Percentiles rank a stretch among this genome's conserved stretches.
phyloP scores from a whole-genome alignment of 1,139 yeast species.

The Taiozyma sp. region DNA sequence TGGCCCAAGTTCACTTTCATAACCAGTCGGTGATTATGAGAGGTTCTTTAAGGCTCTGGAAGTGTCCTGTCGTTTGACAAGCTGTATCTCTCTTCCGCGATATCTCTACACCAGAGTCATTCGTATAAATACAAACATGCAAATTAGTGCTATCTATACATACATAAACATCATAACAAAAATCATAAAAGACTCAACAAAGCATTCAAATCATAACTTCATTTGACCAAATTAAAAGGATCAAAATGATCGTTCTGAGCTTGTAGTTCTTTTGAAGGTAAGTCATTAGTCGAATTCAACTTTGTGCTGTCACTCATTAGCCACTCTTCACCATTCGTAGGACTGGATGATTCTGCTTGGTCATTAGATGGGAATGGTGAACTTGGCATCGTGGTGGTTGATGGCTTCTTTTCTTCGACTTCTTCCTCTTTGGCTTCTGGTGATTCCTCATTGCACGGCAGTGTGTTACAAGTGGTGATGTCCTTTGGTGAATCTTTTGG shows the following conservation, averaged over 20 bases:
- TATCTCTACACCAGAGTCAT: too few species aligned
- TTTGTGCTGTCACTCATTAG: conserved; percentile 1
- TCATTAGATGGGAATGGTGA: conserved; percentile 11
- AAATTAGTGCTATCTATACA: background rate
- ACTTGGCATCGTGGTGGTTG: conserved; percentile 18
- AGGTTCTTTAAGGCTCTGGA: too few species aligned
- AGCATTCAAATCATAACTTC: background rate
- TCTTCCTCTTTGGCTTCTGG: conserved; percentile 11
- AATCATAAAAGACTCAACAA: background rate
- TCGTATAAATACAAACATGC: background rate
- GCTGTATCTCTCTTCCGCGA: too few species aligned
- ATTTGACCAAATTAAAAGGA: background rate
- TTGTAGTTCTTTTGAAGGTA: background rate
- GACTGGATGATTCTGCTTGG: background rate
- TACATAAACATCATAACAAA: background rate
- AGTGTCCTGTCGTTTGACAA: too few species aligned
- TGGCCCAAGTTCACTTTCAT: too few species aligned
- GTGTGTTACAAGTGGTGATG: conserved; percentile 33
- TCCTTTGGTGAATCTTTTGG: conserved; percentile 24
- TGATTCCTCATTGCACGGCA: conserved; percentile 28
- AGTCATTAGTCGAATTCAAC: background rate
- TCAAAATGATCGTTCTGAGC: background rate
- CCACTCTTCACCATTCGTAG: background rate
- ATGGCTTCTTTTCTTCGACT: conserved; percentile 4
- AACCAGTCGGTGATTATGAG: too few species aligned